A percentile compares a stretch with the other conserved stretches of the same genome.
These are phyloP conservation scores for Eimeria tenella DNA, from an alignment of 169 alveolate genomes.

Conservation along the genomic window DNA sequence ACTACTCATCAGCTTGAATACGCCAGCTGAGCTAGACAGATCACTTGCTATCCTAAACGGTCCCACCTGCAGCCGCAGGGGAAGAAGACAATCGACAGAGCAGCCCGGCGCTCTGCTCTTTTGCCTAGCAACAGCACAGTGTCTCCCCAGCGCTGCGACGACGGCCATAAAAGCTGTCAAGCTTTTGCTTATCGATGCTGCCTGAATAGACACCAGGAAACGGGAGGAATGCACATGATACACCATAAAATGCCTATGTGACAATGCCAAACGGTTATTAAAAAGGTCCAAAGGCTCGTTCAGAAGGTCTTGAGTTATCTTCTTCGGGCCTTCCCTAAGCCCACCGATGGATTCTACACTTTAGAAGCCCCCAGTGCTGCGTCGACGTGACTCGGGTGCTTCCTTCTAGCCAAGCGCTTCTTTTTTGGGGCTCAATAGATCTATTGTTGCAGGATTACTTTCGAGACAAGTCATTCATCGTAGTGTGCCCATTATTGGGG, in stretches of 20 bases:
- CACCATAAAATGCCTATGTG: too few relatives aligned
- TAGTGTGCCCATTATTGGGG: too few relatives aligned
- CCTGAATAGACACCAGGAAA: constrained; percentile 44
- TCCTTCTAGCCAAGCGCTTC: not conserved
- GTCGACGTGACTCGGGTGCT: too few relatives aligned
- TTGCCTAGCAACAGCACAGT: constrained; percentile 13
- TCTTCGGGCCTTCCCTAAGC: too few relatives aligned
- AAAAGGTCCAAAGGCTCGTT: too few relatives aligned
- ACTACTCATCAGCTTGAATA: too few relatives aligned
- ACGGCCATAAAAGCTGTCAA: constrained; percentile 40
- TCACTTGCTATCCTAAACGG: not conserved
- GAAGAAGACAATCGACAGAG: not conserved
- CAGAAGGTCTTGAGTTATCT: too few relatives aligned
- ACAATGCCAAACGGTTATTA: too few relatives aligned
- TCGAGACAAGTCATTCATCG: too few relatives aligned
- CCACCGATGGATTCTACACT: not conserved
- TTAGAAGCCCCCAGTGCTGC: not conserved
- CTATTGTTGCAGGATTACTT: too few relatives aligned
- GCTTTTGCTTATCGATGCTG: constrained; percentile 31
- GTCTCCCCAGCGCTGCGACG: constrained; percentile 30
- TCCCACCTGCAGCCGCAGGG: not conserved
- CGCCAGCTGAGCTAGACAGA: too few relatives aligned
- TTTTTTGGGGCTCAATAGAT: not conserved
- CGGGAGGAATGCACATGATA: not conserved
- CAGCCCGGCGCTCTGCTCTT: not conserved